phyloP scores from a whole-genome alignment of 352 stramenopile species.

The Phytopythium helicoides region DNA sequence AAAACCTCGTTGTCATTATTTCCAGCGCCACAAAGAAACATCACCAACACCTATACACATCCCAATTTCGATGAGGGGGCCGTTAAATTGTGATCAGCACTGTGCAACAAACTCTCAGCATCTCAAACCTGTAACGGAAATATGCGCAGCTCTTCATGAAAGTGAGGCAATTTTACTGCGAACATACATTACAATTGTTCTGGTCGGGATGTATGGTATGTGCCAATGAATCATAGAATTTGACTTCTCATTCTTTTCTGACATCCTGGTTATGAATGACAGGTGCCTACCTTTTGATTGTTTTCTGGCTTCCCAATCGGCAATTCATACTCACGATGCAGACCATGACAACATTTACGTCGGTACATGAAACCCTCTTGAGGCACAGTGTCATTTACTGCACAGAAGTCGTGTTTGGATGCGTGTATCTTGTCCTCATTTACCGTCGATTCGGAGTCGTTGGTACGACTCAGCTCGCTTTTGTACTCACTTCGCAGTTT shows the following conservation, averaged over 20 bases:
- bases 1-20: no score
- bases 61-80: no score
- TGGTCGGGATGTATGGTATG: not conserved
- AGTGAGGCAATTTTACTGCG: not conserved
- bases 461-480: constrained; percentile 19
- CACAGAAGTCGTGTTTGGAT: constrained; percentile 6
- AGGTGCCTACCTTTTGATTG: constrained; percentile 13
- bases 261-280: constrained; percentile 2
- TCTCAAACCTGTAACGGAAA: no score
- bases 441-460: constrained; percentile 5
- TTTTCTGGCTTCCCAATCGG: constrained; percentile 21
- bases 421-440: constrained; percentile 19
- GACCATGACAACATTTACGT: constrained; percentile 9
- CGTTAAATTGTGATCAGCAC: no score
- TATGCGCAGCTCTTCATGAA: no score
- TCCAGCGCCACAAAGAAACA: no score
- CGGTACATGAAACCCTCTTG: constrained; percentile 3
- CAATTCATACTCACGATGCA: constrained; percentile 21
- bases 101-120: no score
- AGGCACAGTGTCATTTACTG: constrained; percentile 7
- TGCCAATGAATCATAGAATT: no score
- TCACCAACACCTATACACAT: no score
- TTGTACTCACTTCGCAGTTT: constrained; percentile 24
- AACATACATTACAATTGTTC: not conserved
- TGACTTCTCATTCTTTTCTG: constrained; percentile 16